Evolutionary conservation across 495 filamentous ascomycete genomes (phyloP).

Genomic region (Penicillium subrubescens): DNA sequence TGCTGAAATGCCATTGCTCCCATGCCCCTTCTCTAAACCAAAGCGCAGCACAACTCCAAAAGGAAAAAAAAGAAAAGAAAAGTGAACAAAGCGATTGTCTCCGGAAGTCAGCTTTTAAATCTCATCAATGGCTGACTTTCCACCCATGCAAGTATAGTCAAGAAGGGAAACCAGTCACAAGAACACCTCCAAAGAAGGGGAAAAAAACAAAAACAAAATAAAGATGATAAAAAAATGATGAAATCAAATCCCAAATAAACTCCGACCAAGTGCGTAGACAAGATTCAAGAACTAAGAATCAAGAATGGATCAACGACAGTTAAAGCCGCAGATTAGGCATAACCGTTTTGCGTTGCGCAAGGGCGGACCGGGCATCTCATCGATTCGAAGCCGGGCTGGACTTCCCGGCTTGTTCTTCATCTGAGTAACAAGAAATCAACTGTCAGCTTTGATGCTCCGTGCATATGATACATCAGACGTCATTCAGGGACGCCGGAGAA

Average conservation of each 20-base stretch:
- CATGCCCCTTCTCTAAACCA: not conserved
- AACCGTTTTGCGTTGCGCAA: slow-evolving; percentile 3
- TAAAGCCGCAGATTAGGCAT: not conserved
- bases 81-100: not conserved
- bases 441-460: slow-evolving; percentile 9
- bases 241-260: not conserved
- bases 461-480: slow-evolving; percentile 22
- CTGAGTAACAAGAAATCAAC: slow-evolving; percentile 13
- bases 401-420: slow-evolving; percentile 24
- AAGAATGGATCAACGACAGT: not conserved
- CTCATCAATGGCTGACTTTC: not conserved
- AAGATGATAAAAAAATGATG: not conserved
- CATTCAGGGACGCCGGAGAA: not conserved
- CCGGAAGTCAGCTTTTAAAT: not conserved
- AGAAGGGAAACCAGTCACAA: slow-evolving; percentile 9
- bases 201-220: not conserved
- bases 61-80: not conserved
- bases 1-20: slow-evolving; percentile 11
- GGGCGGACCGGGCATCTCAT: slow-evolving; percentile 3
- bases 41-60: slow-evolving; percentile 1
- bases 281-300: not conserved
- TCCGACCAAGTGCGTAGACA: slow-evolving; percentile 11
- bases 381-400: slow-evolving; percentile 9
- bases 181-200: not conserved
- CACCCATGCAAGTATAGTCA: slow-evolving; percentile 5